Evolutionary conservation across 2,329 filamentous ascomycete genomes (phyloP).

Genomic region (Cordyceps tenuipes): DNA sequence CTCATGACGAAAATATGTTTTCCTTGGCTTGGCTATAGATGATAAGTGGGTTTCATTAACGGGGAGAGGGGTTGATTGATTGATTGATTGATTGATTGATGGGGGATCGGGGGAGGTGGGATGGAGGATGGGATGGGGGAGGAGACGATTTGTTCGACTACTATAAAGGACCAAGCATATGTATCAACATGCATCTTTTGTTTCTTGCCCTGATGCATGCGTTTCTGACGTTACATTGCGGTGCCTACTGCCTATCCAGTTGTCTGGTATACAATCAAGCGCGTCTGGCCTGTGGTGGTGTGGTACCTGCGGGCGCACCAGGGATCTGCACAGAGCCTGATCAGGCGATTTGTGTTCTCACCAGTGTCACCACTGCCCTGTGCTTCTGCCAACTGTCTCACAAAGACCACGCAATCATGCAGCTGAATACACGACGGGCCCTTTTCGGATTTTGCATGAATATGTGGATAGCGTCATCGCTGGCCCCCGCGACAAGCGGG

Average conservation of each 20-base stretch:
- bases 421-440: background rate
- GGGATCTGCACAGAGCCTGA: background rate
- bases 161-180: conserved; percentile 8
- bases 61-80: background rate
- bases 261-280: too few relatives aligned
- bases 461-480: conserved; percentile 4
- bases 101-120: background rate
- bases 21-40: conserved; percentile 6
- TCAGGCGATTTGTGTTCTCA: background rate
- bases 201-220: background rate
- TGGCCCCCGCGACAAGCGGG: conserved; percentile 1
- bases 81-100: too few relatives aligned
- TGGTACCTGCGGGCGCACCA: background rate
- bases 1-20: conserved; percentile 18
- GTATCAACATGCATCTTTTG: conserved; percentile 12
- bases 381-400: background rate
- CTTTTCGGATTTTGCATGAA: background rate
- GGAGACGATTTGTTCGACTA: conserved; percentile 7
- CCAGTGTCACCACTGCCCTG: background rate
- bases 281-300: too few relatives aligned
- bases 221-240: background rate
- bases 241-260: background rate
- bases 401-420: background rate
- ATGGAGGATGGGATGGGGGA: background rate
- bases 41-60: conserved; percentile 1